Conservation (phyloP, 106 monocot species). For the Cymbidium sinense region DNA sequence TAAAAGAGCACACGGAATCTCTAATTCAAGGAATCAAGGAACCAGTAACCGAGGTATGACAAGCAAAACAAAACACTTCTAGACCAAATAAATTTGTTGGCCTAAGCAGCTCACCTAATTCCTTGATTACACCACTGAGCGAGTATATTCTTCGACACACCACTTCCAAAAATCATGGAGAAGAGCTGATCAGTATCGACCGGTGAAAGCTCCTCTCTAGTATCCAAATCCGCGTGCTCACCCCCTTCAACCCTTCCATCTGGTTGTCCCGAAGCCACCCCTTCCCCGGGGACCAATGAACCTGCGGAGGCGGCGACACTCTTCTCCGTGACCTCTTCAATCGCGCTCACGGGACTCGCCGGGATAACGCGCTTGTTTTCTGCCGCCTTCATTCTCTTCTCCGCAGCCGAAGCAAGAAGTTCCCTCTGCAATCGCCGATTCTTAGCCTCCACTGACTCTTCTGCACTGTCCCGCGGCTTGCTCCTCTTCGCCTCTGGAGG, state of each 20-base stretch:
- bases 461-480: constrained; percentile 49
- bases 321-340: constrained; percentile 12
- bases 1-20: background rate
- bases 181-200: constrained; percentile 53
- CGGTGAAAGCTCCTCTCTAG: constrained; percentile 38
- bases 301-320: background rate
- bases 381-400: constrained; percentile 65
- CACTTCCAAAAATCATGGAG: constrained; percentile 66
- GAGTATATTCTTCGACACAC: constrained; percentile 64
- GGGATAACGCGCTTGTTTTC: constrained; percentile 11
- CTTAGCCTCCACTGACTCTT: constrained; percentile 65
- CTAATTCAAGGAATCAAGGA: background rate
- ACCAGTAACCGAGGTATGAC: background rate
- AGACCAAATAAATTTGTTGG: background rate
- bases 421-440: constrained; percentile 69
- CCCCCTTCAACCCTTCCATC: constrained; percentile 10
- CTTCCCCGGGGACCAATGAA: background rate
- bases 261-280: background rate
- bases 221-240: constrained; percentile 6
- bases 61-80: background rate
- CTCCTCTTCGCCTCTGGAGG: constrained; percentile 90
- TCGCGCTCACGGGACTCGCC: background rate
- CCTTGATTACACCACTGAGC: constrained; percentile 96
- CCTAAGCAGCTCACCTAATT: constrained; percentile 48
- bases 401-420: constrained; percentile 90